Evolutionary conservation across 2,329 filamentous ascomycete species (phyloP).

Genomic region (Ambrosiella xylebori): DNA sequence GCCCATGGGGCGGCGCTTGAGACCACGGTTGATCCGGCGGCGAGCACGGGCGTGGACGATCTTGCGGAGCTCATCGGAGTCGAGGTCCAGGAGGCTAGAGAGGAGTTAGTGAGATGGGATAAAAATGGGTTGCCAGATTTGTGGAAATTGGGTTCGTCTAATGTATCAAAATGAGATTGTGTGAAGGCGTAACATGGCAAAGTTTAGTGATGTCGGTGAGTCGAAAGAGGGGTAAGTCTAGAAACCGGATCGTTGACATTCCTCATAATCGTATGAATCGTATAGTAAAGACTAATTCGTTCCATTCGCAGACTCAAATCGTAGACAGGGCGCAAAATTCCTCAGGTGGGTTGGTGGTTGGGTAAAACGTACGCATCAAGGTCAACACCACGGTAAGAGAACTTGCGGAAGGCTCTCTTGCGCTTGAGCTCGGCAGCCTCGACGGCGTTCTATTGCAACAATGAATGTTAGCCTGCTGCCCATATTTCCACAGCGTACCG

Average conservation of each 20-base stretch:
- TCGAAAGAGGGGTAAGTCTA: not conserved
- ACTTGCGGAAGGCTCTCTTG: conserved; percentile 99
- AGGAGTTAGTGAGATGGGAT: not conserved
- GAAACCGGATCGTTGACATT: not conserved
- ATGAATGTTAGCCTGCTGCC: conserved; percentile 9
- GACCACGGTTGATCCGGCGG: conserved; percentile 96
- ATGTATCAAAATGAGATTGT: not conserved
- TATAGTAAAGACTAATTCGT: not conserved
- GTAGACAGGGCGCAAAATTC: not conserved
- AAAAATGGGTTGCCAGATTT: not conserved
- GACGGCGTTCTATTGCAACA: conserved; percentile 61
- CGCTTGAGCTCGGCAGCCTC: conserved; percentile 99
- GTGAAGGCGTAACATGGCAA: not conserved
- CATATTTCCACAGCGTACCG: not conserved
- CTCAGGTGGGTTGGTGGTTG: not conserved
- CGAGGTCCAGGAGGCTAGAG: conserved; percentile 87
- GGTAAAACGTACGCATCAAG: conserved; percentile 75
- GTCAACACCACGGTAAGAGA: conserved; percentile 98
- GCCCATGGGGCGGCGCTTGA: conserved; percentile 99
- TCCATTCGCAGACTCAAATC: not conserved
- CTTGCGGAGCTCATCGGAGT: conserved; percentile 96
- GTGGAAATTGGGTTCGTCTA: not conserved
- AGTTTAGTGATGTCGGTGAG: not conserved
- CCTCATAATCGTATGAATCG: not conserved
- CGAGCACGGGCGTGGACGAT: conserved; percentile 98